Conservation (phyloP, 2,329 filamentous ascomycete species). For the Trichoderma breve region DNA sequence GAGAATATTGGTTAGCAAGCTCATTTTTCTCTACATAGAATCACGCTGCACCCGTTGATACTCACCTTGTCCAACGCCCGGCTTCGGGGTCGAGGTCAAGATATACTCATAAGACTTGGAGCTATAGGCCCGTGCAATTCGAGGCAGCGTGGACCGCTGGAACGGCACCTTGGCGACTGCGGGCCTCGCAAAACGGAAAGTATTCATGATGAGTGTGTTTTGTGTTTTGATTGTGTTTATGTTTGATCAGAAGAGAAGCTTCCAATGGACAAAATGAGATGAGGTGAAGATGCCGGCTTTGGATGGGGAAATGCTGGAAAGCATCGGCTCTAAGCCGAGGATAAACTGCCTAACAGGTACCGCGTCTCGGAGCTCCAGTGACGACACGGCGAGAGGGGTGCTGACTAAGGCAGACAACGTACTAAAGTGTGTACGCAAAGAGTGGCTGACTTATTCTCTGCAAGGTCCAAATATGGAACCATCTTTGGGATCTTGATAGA, state of each 20-base stretch:
- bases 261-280: slow-evolving; percentile 9
- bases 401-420: neutral
- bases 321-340: slow-evolving; percentile 34
- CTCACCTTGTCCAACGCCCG: slow-evolving; percentile 84
- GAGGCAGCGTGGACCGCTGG: slow-evolving; percentile 56
- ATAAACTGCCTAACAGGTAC: slow-evolving; percentile 4
- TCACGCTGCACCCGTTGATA: slow-evolving; percentile 24
- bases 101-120: slow-evolving; percentile 73
- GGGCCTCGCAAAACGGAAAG: slow-evolving; percentile 59
- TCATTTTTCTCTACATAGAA: too few species aligned
- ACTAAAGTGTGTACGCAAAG: neutral
- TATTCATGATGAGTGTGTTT: slow-evolving; percentile 43
- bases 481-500: slow-evolving; percentile 2
- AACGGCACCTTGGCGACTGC: slow-evolving; percentile 49
- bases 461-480: slow-evolving; percentile 4
- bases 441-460: neutral
- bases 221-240: neutral
- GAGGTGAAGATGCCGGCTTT: neutral
- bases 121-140: slow-evolving; percentile 52
- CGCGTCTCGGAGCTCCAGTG: neutral
- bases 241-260: neutral
- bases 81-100: slow-evolving; percentile 75
- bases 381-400: slow-evolving; percentile 13
- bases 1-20: neutral
- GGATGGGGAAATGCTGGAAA: slow-evolving; percentile 27